A percentile compares a stretch with the other conserved stretches of the same genome.
Conservation (phyloP, 1,284 basidiomycete genomes). For the Porogramme epimiltina region DNA sequence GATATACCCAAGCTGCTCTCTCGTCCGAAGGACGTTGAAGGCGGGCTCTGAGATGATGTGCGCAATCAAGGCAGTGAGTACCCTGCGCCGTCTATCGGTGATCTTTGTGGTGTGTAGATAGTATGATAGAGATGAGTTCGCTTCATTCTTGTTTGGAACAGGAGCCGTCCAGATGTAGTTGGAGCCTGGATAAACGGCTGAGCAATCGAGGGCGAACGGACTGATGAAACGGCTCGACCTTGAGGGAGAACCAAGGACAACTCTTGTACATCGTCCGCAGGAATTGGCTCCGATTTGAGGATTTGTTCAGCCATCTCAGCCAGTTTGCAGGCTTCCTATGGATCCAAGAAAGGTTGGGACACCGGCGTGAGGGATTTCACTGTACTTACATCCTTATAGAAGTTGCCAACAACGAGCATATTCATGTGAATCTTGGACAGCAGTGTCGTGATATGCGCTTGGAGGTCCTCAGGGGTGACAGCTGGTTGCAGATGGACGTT, state of each 20-base stretch:
- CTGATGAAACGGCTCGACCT: constrained; percentile 45
- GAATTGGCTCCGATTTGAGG: constrained; percentile 59
- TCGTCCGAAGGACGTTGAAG: constrained; percentile 94
- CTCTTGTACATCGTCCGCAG: constrained; percentile 59
- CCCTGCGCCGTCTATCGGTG: constrained; percentile 56
- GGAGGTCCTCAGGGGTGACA: constrained; percentile 74
- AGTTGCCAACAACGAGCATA: constrained; percentile 86
- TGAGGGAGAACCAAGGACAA: constrained; percentile 70
- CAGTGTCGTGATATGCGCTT: constrained; percentile 65
- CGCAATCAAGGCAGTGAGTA: constrained; percentile 60
- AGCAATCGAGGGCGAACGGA: neutral
- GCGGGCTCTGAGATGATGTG: constrained; percentile 88
- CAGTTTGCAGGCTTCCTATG: constrained; percentile 75
- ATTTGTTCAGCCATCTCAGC: constrained; percentile 75
- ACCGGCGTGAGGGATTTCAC: too few species aligned
- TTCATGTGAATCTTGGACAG: constrained; percentile 74
- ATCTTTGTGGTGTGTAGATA: constrained; percentile 74
- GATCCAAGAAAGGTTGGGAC: too few species aligned
- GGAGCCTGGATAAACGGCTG: constrained; percentile 46
- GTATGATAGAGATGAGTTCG: constrained; percentile 86
- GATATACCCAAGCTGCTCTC: constrained; percentile 96
- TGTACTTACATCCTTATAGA: constrained; percentile 70
- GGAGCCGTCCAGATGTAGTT: constrained; percentile 72
- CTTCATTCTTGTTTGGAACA: constrained; percentile 86
- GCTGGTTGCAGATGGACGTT: constrained; percentile 47